Base-by-base conservation (phyloP, 139 green algal genomes). In the Chlamydomonas urium region DNA sequence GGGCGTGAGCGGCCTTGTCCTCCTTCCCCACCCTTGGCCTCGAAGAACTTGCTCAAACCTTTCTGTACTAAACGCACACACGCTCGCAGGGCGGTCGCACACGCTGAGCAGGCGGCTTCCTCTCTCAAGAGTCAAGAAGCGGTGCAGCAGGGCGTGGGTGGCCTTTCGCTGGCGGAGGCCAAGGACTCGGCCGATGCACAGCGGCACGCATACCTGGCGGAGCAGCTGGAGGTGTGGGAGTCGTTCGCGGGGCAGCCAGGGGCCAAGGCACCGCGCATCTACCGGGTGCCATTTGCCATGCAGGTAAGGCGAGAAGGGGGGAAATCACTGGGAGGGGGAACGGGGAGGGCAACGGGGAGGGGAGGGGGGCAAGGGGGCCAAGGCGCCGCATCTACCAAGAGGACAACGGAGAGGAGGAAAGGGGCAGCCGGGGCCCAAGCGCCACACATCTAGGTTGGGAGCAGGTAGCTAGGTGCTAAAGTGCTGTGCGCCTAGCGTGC, bases 211-310 rank as follows among this genome's bases (percentile, higher is more conserved):
- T 90, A 76, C 72, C 79, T 95, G 57, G 6, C 85, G 29, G 88
- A 94, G 2, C 33, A 73, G 0, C 72, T 92, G 66, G 73, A 87
- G 8, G 37, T 26, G 23, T 92, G 81, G 80, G 71, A 82, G 63
- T 76, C 71, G 4, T 76, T 71, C 36, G 59, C 71, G 32, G 71
- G 71, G 2, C 8, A 37, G 33, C 38, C 71, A 10, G 61, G 58
- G 10, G n/a, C 26, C 38, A 71, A 75, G 31, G 53, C 75, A 34
- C 38, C 71, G 47, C 47, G 69, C 53, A 21, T 83, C 47, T 79
- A 75, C 67, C 61, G 71, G 48, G 35, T 42, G 1, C 77, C 77
- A 6, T 83, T 58, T 34, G 48, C 19, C n/a, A 68, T 75, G 69
- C 69, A 75, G 69, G 69, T 75, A 32, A 31, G n/a, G n/a, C n/a